These are phyloP conservation scores for Monilinia vaccinii-corymbosi DNA, from an alignment of 2,329 filamentous ascomycete genomes.

Conservation along the genomic window DNA sequence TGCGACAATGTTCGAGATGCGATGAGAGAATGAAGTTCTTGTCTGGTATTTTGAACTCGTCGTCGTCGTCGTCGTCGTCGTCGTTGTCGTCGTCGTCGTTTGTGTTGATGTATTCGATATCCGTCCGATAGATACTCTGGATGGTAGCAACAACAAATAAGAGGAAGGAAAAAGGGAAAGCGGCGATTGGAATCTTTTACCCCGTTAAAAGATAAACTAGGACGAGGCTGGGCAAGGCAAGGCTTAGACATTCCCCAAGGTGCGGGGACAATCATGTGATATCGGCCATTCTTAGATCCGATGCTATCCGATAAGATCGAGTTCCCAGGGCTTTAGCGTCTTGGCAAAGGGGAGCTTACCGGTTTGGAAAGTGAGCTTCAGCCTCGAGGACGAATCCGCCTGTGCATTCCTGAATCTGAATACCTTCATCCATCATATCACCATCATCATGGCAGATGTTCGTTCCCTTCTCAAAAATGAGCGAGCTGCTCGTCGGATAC, in stretches of 20 bases:
- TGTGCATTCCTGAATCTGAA: background rate
- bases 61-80: too few relatives aligned
- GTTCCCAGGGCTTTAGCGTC: background rate
- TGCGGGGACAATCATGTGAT: slow-evolving; percentile 1
- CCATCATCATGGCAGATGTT: slow-evolving; percentile 59
- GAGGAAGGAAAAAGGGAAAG: background rate
- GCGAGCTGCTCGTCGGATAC: slow-evolving; percentile 62
- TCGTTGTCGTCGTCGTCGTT: too few relatives aligned
- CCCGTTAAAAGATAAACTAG: too few relatives aligned
- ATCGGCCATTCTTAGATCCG: background rate
- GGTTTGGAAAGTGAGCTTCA: background rate
- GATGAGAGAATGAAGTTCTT: too few relatives aligned
- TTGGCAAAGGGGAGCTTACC: background rate
- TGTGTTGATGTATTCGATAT: too few relatives aligned
- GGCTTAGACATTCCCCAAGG: background rate
- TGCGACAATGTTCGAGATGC: too few relatives aligned
- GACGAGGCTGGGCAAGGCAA: background rate
- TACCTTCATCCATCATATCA: background rate
- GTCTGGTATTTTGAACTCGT: too few relatives aligned
- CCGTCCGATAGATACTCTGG: too few relatives aligned
- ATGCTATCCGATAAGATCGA: background rate
- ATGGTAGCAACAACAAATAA: too few relatives aligned
- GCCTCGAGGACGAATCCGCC: background rate
- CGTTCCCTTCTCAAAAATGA: slow-evolving; percentile 72
- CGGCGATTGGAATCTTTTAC: background rate